A percentile compares a stretch with the other conserved stretches of the same genome.
phyloP scores from a whole-genome alignment of 345 rosid genomes.

The Hevea brasiliensis region DNA sequence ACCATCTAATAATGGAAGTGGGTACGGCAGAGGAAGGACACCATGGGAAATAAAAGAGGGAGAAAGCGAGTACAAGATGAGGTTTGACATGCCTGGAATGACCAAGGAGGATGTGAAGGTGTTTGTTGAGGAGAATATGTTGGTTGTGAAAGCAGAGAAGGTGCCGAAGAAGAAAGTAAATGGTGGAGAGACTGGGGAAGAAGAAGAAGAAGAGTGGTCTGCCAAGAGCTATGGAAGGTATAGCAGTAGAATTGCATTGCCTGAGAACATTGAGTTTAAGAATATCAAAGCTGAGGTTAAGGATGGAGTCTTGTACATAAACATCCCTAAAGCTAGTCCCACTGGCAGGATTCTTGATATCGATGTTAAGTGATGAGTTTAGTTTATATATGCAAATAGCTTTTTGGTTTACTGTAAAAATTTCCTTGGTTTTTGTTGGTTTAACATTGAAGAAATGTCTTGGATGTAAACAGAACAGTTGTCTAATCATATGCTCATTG shows the following conservation, averaged over 20 bases:
- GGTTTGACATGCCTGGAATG: constrained; percentile 80
- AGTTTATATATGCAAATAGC: background rate
- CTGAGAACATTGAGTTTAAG: constrained; percentile 58
- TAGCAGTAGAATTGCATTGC: constrained; percentile 56
- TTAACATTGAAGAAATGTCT: no score
- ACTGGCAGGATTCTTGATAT: constrained; percentile 26
- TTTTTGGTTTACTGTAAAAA: background rate
- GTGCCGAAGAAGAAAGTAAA: constrained; percentile 20
- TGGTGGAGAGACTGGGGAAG: background rate
- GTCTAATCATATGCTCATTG: no score
- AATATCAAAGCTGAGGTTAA: constrained; percentile 62
- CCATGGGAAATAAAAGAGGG: constrained; percentile 71
- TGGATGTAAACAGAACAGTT: no score
- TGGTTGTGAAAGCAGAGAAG: constrained; percentile 58
- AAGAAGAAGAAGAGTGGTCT: constrained; percentile 48
- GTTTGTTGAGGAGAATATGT: constrained; percentile 62
- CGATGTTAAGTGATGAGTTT: constrained; percentile 20
- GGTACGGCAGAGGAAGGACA: constrained; percentile 53
- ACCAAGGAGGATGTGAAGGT: constrained; percentile 60
- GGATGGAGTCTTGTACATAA: constrained; percentile 59
- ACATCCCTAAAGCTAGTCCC: constrained; percentile 45
- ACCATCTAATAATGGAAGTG: constrained; percentile 14
- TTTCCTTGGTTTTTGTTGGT: no score
- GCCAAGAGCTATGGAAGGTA: constrained; percentile 59
- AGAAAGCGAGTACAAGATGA: constrained; percentile 50